A percentile compares a stretch with the other conserved stretches of the same genome.
Evolutionary conservation across 371 early-diverging fungal species (phyloP).

Genomic region (Blakeslea trispora): DNA sequence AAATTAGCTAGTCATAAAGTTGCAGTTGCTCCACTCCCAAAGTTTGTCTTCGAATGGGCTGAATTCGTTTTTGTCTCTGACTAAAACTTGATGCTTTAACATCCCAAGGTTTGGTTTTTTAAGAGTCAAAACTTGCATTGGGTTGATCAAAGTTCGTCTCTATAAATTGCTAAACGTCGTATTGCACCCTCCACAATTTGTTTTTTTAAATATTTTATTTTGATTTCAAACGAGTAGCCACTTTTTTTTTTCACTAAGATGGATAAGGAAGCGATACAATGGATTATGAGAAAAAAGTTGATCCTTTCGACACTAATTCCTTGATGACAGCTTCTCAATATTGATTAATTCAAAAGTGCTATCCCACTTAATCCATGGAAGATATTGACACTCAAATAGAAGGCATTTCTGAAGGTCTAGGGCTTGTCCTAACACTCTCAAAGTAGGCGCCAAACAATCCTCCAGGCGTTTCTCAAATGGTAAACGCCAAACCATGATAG

Average conservation of each 20-base stretch:
- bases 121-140: constrained; percentile 2
- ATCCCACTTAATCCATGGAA: constrained; percentile 13
- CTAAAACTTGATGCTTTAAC: no score
- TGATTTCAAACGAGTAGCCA: no score
- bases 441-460: no score
- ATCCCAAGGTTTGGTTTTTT: constrained; percentile 5
- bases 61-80: constrained; percentile 7
- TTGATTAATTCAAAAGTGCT: constrained; percentile 3
- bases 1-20: no score
- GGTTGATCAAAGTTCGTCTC: constrained; percentile 3
- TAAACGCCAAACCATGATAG: no score
- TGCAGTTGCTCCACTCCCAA: constrained; percentile 4
- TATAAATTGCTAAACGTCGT: background rate
- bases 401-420: no score
- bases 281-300: constrained; percentile 11
- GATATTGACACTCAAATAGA: constrained; percentile 9
- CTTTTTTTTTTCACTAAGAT: constrained; percentile 2
- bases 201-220: no score
- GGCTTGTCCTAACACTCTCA: no score
- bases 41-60: constrained; percentile 6
- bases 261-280: constrained; percentile 14
- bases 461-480: no score
- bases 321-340: constrained; percentile 12
- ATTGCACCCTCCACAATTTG: no score
- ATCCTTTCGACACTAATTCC: constrained; percentile 13